These are phyloP conservation scores for Alternaria alternata DNA, from an alignment of 2,329 filamentous ascomycete species.

Conservation along the genomic window DNA sequence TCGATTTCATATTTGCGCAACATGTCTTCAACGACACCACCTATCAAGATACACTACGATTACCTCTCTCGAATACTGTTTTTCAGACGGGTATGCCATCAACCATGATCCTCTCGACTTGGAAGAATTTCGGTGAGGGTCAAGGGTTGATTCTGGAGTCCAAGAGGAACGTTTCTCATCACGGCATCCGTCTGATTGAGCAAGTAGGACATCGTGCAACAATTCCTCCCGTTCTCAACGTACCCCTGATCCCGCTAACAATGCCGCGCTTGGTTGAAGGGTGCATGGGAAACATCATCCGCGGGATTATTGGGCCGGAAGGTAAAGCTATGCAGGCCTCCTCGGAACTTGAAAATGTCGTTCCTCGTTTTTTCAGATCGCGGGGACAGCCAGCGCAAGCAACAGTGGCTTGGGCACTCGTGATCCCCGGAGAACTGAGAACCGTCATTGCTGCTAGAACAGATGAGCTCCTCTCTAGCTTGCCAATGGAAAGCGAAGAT, in stretches of 20 bases:
- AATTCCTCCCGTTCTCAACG: constrained; percentile 32
- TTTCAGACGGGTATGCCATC: constrained; percentile 70
- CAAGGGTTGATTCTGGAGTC: constrained; percentile 14
- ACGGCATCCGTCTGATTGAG: constrained; percentile 22
- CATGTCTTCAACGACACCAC: background rate
- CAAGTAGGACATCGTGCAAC: background rate
- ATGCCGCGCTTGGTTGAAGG: constrained; percentile 67
- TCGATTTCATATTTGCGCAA: constrained; percentile 33
- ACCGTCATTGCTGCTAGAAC: constrained; percentile 9
- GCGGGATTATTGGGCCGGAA: constrained; percentile 62
- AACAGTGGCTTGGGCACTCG: constrained; percentile 76
- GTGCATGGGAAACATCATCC: constrained; percentile 81
- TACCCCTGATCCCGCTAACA: constrained; percentile 70
- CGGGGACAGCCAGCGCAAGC: constrained; percentile 53
- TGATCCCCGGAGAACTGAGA: constrained; percentile 58
- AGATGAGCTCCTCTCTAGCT: constrained; percentile 11
- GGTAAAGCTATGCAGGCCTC: constrained; percentile 68
- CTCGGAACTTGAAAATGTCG: constrained; percentile 71
- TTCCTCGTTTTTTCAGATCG: constrained; percentile 65
- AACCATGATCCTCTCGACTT: constrained; percentile 39
- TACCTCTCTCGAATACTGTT: constrained; percentile 79
- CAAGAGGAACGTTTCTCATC: constrained; percentile 25
- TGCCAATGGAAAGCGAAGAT: constrained; percentile 1
- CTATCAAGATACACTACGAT: constrained; percentile 49
- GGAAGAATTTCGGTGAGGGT: constrained; percentile 19